phyloP scores from a whole-genome alignment of 164 flowering plant genomes.

The Saururus chinensis region DNA sequence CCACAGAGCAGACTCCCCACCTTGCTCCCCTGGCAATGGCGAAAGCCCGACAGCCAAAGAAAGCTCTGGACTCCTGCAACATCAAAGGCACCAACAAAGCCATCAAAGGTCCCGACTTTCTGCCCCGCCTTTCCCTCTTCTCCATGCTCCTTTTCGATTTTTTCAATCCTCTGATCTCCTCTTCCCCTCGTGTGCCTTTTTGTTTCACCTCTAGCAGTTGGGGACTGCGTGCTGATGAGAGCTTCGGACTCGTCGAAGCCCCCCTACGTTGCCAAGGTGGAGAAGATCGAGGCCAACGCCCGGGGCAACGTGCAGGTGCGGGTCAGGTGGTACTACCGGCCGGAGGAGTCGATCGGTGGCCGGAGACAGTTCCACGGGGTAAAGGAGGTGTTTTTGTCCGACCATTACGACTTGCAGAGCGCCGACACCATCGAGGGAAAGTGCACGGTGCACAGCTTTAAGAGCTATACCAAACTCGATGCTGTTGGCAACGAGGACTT shows the following conservation, averaged over 20 bases:
- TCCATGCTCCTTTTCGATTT: background rate
- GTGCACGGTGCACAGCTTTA: slow-evolving; percentile 50
- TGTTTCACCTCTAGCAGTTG: slow-evolving; percentile 19
- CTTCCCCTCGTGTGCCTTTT: background rate
- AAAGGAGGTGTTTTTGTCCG: slow-evolving; percentile 53
- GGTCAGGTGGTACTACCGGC: slow-evolving; percentile 57
- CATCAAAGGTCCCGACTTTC: slow-evolving; percentile 27
- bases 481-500: slow-evolving; percentile 54
- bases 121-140: background rate
- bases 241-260: slow-evolving; percentile 45
- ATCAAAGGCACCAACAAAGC: slow-evolving; percentile 53
- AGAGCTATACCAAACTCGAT: slow-evolving; percentile 53
- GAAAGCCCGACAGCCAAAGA: slow-evolving; percentile 38
- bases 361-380: slow-evolving; percentile 61
- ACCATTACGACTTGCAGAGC: slow-evolving; percentile 51
- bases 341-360: slow-evolving; percentile 59
- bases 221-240: slow-evolving; percentile 57
- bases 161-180: background rate
- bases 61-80: slow-evolving; percentile 40
- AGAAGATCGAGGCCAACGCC: slow-evolving; percentile 41
- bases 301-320: slow-evolving; percentile 43
- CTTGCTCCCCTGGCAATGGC: slow-evolving; percentile 24
- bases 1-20: too few relatives aligned
- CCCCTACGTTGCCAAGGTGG: slow-evolving; percentile 49
- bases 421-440: slow-evolving; percentile 64